Conservation (phyloP, 2,329 filamentous ascomycete genomes). For the Colletotrichum destructivum region DNA sequence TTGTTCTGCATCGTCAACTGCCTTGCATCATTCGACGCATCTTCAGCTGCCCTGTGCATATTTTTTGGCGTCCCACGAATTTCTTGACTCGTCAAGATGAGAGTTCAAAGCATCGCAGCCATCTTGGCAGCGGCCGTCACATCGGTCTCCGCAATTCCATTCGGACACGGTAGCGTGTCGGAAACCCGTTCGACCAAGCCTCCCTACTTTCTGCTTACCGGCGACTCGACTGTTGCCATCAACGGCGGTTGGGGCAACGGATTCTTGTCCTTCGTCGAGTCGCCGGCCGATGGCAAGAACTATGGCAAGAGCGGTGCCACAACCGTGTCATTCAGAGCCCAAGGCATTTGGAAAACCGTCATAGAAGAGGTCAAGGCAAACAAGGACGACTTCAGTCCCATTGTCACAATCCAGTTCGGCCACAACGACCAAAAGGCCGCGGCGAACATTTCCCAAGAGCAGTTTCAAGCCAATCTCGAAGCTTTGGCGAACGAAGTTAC, state of each 20-base stretch:
- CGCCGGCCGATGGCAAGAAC: slow-evolving; percentile 67
- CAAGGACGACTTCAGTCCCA: slow-evolving; percentile 47
- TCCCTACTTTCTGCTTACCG: slow-evolving; percentile 63
- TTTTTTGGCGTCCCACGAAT: neutral
- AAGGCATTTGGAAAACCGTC: slow-evolving; percentile 67
- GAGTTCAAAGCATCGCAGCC: neutral
- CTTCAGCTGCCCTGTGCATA: too few relatives aligned
- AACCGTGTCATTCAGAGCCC: slow-evolving; percentile 67
- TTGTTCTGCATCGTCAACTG: neutral
- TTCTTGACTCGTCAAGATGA: slow-evolving; percentile 11
- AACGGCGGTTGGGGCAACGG: slow-evolving; percentile 72
- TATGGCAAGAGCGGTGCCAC: slow-evolving; percentile 71
- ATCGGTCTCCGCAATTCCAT: slow-evolving; percentile 17
- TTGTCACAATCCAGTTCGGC: slow-evolving; percentile 65
- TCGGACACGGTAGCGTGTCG: neutral
- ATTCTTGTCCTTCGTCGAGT: slow-evolving; percentile 65
- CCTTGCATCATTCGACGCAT: too few relatives aligned
- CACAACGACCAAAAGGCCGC: slow-evolving; percentile 73
- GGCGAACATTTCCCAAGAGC: slow-evolving; percentile 60
- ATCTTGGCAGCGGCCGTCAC: slow-evolving; percentile 47
- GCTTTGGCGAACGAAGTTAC: slow-evolving; percentile 61
- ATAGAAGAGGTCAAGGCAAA: slow-evolving; percentile 59
- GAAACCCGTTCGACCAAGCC: slow-evolving; percentile 45
- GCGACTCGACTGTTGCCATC: slow-evolving; percentile 65
- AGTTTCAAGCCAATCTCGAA: slow-evolving; percentile 68